A percentile compares a stretch with the other conserved stretches of the same genome.
Evolutionary conservation across 1,139 yeast genomes (phyloP).

Genomic region (Nakaseomyces sp.): DNA sequence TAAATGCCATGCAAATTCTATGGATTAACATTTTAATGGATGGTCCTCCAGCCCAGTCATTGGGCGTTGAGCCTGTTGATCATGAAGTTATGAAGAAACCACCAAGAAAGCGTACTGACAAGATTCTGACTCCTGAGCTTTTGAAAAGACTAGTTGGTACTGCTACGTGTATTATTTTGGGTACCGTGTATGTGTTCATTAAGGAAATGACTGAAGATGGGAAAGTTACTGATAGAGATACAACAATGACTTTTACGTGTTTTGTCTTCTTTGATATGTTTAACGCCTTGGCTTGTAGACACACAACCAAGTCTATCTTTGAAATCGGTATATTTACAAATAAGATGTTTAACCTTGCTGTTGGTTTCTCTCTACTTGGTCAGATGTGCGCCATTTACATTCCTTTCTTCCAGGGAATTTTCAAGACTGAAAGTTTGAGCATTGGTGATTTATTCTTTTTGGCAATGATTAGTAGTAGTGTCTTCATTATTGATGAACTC

Average conservation of each 20-base stretch:
- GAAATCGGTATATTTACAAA: constrained; percentile 67
- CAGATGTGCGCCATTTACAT: constrained; percentile 88
- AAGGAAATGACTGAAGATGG: constrained; percentile 73
- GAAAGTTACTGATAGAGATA: constrained; percentile 80
- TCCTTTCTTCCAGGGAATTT: constrained; percentile 82
- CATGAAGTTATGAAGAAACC: constrained; percentile 91
- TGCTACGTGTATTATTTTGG: constrained; percentile 62
- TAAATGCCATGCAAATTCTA: constrained; percentile 95
- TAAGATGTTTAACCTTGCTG: constrained; percentile 88
- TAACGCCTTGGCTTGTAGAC: constrained; percentile 88
- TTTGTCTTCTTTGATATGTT: constrained; percentile 94
- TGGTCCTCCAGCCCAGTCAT: constrained; percentile 97
- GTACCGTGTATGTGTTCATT: constrained; percentile 78
- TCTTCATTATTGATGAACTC: constrained; percentile 75
- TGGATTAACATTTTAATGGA: constrained; percentile 98
- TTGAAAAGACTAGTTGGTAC: constrained; percentile 67
- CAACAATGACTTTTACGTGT: constrained; percentile 98
- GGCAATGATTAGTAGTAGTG: constrained; percentile 59
- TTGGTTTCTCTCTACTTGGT: constrained; percentile 81
- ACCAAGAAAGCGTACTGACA: constrained; percentile 79
- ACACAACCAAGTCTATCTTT: constrained; percentile 70
- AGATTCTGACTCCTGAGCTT: constrained; percentile 62
- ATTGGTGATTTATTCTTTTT: constrained; percentile 60
- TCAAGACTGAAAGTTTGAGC: constrained; percentile 85
- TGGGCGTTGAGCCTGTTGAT: constrained; percentile 96